These are phyloP conservation scores for Tuber brumale DNA, from an alignment of 495 filamentous ascomycete species.

Conservation along the genomic window DNA sequence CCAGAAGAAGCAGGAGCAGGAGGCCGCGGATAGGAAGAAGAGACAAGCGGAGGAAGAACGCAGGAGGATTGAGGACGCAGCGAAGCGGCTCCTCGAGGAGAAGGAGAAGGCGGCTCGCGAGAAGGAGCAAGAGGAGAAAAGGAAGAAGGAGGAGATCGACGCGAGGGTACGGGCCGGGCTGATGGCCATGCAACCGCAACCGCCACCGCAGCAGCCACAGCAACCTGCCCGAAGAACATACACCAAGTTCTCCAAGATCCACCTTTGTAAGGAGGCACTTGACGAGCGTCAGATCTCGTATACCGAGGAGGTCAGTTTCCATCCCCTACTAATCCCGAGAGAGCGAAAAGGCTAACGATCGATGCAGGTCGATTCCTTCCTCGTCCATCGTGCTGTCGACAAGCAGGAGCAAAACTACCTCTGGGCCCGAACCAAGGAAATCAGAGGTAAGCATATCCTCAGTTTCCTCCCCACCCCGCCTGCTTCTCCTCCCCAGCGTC, in stretches of 20 bases:
- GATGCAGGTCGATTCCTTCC: slow-evolving; percentile 35
- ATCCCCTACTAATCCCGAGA: neutral
- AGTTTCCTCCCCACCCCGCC: neutral
- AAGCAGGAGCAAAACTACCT: slow-evolving; percentile 40
- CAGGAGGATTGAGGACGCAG: slow-evolving; percentile 46
- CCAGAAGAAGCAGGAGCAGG: slow-evolving; percentile 22
- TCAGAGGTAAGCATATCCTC: slow-evolving; percentile 34
- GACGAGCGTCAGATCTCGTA: slow-evolving; percentile 38
- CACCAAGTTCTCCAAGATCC: slow-evolving; percentile 40
- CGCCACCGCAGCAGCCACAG: slow-evolving; percentile 16
- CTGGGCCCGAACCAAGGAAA: slow-evolving; percentile 41
- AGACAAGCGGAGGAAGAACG: slow-evolving; percentile 49
- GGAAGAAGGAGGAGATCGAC: slow-evolving; percentile 16
- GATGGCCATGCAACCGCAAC: slow-evolving; percentile 13
- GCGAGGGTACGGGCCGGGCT: slow-evolving; percentile 2
- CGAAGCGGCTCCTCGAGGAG: slow-evolving; percentile 44
- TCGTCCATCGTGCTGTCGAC: slow-evolving; percentile 42
- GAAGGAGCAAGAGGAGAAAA: slow-evolving; percentile 9
- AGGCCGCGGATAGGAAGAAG: slow-evolving; percentile 41
- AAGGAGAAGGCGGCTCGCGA: slow-evolving; percentile 41
- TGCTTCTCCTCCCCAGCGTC: slow-evolving; percentile 2
- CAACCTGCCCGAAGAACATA: slow-evolving; percentile 28
- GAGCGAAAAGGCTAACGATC: slow-evolving; percentile 15
- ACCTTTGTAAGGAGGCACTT: slow-evolving; percentile 41
- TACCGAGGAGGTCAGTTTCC: slow-evolving; percentile 38